Conservation (phyloP, 768 basidiomycete genomes). For the Termitomyces sp. region DNA sequence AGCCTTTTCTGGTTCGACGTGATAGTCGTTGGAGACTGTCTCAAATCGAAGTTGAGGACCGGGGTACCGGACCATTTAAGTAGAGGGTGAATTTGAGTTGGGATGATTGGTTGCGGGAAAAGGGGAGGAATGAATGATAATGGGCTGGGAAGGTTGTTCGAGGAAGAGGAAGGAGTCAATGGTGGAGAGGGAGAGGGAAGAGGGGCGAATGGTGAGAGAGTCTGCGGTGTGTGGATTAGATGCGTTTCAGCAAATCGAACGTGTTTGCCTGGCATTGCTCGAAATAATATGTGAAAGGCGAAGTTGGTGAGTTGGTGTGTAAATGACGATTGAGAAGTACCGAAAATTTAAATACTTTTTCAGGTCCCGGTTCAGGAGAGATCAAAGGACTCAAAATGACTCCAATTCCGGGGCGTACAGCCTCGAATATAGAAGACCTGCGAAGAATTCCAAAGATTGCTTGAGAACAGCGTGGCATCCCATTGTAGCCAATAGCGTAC, state of each 20-base stretch:
- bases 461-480: not conserved
- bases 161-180: constrained; percentile 8
- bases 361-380: not conserved
- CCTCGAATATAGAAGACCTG: not conserved
- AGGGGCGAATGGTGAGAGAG: constrained; percentile 9
- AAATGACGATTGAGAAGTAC: not conserved
- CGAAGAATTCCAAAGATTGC: not conserved
- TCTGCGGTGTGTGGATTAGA: constrained; percentile 8
- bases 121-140: not conserved
- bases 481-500: not conserved
- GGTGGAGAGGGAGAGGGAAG: constrained; percentile 7
- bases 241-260: constrained; percentile 12
- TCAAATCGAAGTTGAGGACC: constrained; percentile 22
- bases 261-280: constrained; percentile 15
- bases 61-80: constrained; percentile 17
- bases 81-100: constrained; percentile 18
- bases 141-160: constrained; percentile 5
- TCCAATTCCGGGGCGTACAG: not conserved
- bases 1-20: constrained; percentile 17
- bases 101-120: not conserved
- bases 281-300: not conserved
- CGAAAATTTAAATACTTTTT: not conserved
- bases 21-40: constrained; percentile 22
- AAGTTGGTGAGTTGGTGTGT: not conserved
- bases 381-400: not conserved